Evolutionary conservation across 2,329 filamentous ascomycete species (phyloP).

Genomic region (Aspergillus luchuensis): DNA sequence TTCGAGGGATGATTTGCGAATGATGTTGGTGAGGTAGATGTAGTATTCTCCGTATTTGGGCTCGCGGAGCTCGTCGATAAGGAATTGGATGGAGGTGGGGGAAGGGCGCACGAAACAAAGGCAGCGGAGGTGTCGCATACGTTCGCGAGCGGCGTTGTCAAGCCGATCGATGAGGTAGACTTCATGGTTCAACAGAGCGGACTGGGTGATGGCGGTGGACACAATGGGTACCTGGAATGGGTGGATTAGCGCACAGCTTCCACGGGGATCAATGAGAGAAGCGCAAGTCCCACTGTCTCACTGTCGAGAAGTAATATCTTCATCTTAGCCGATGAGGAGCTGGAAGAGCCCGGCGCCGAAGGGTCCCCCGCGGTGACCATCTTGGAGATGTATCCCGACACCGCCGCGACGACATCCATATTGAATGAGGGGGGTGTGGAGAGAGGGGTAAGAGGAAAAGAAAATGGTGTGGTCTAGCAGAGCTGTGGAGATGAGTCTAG

Average conservation of each 20-base stretch:
- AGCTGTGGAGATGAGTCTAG: background rate
- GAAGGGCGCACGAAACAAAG: constrained; percentile 92
- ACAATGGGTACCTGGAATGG: constrained; percentile 72
- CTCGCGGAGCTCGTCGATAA: constrained; percentile 93
- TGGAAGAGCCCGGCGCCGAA: constrained; percentile 57
- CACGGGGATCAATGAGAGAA: constrained; percentile 5
- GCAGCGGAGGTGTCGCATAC: constrained; percentile 96
- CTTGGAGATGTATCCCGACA: constrained; percentile 93
- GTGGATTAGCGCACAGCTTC: constrained; percentile 23
- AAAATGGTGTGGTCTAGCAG: background rate
- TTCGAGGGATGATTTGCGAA: constrained; percentile 94
- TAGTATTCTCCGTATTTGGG: constrained; percentile 98
- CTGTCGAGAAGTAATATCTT: constrained; percentile 93
- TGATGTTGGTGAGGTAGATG: constrained; percentile 95
- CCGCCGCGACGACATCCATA: constrained; percentile 94
- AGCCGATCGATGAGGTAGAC: constrained; percentile 96
- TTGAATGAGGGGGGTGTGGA: constrained; percentile 27
- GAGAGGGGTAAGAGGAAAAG: background rate
- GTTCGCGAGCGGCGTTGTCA: constrained; percentile 86
- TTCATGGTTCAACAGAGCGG: constrained; percentile 89
- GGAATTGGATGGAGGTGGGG: constrained; percentile 84
- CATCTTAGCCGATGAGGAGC: constrained; percentile 81
- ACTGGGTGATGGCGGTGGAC: constrained; percentile 94
- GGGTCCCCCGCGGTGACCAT: constrained; percentile 83
- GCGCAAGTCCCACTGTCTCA: constrained; percentile 71